Conservation (phyloP, 441 rosid species). For the Gossypium armourianum region DNA sequence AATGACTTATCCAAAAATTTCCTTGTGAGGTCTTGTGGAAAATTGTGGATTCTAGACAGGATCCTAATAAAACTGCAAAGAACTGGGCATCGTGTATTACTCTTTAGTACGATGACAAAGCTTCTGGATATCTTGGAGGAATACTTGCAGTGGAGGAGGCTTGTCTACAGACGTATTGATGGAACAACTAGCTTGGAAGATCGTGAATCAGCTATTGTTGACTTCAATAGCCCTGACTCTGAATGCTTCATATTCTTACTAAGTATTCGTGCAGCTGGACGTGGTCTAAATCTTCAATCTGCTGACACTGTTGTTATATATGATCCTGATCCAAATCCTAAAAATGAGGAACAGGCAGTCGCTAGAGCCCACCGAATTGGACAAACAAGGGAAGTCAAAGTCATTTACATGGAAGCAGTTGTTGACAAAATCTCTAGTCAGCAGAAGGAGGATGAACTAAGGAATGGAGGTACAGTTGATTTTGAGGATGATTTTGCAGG, state of each 20-base stretch:
- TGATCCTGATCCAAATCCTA: slow-evolving; percentile 99
- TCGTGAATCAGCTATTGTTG: slow-evolving; percentile 97
- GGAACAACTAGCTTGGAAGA: slow-evolving; percentile 99
- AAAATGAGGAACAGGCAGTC: slow-evolving; percentile 99
- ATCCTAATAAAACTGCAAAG: slow-evolving; percentile 87
- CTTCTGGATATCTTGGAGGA: slow-evolving; percentile 97
- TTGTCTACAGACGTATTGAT: slow-evolving; percentile 88
- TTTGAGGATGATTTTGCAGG: slow-evolving; percentile 95
- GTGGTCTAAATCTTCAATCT: slow-evolving; percentile 98
- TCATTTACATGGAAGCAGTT: slow-evolving; percentile 98
- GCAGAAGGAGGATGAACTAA: slow-evolving; percentile 86
- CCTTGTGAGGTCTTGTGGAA: slow-evolving; percentile 91
- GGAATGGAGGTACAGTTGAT: slow-evolving; percentile 75
- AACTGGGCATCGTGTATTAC: slow-evolving; percentile 91
- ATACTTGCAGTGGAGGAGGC: slow-evolving; percentile 86
- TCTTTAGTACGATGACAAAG: slow-evolving; percentile 98
- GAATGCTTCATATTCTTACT: slow-evolving; percentile 93
- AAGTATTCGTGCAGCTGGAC: slow-evolving; percentile 97
- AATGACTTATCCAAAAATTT: slow-evolving; percentile 77
- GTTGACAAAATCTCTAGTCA: slow-evolving; percentile 81
- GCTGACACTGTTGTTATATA: slow-evolving; percentile 96
- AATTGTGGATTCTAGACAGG: slow-evolving; percentile 89
- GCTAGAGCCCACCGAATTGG: slow-evolving; percentile 99
- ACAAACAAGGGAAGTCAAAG: slow-evolving; percentile 92
- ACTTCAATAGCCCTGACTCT: slow-evolving; percentile 72